phyloP scores from a whole-genome alignment of 1,139 yeast species.

The Waltiozyma sp. region DNA sequence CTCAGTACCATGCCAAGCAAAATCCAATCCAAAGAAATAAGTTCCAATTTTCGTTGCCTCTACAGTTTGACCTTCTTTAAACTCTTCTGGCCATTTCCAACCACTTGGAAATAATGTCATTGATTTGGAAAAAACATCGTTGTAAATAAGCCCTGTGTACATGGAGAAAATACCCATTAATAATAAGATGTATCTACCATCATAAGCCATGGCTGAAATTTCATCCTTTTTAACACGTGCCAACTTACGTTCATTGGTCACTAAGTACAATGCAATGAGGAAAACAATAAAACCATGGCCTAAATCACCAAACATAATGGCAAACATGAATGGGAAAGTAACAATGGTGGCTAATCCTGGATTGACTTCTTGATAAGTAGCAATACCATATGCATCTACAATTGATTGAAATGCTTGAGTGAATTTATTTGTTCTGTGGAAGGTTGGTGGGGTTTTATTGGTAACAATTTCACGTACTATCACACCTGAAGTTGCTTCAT shows the following conservation, averaged over 20 bases:
- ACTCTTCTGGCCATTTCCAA: conserved; percentile 63
- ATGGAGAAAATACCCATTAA: conserved; percentile 72
- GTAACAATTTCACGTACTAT: conserved; percentile 56
- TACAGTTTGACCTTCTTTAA: conserved; percentile 46
- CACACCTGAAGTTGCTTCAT: conserved; percentile 41
- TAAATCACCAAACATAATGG: conserved; percentile 80
- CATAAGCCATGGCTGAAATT: conserved; percentile 71
- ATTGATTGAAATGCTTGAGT: conserved; percentile 68
- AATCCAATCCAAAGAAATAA: conserved; percentile 61
- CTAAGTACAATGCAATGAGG: conserved; percentile 48
- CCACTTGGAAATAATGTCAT: conserved; percentile 63
- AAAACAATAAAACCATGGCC: conserved; percentile 68
- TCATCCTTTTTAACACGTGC: conserved; percentile 60
- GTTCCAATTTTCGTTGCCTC: conserved; percentile 46
- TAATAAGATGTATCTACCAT: conserved; percentile 63
- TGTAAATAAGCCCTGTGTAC: conserved; percentile 69
- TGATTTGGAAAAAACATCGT: conserved; percentile 70
- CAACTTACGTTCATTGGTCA: conserved; percentile 48
- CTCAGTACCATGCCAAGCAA: conserved; percentile 78
- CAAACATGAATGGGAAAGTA: conserved; percentile 80
- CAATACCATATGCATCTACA: conserved; percentile 74
- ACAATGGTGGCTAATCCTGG: conserved; percentile 73
- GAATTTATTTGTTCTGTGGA: conserved; percentile 65
- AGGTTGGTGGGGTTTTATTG: conserved; percentile 67
- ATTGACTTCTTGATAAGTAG: conserved; percentile 67